Base-by-base conservation (phyloP, 192 early-diverging fungal genomes). In the Linnemannia zychae region DNA sequence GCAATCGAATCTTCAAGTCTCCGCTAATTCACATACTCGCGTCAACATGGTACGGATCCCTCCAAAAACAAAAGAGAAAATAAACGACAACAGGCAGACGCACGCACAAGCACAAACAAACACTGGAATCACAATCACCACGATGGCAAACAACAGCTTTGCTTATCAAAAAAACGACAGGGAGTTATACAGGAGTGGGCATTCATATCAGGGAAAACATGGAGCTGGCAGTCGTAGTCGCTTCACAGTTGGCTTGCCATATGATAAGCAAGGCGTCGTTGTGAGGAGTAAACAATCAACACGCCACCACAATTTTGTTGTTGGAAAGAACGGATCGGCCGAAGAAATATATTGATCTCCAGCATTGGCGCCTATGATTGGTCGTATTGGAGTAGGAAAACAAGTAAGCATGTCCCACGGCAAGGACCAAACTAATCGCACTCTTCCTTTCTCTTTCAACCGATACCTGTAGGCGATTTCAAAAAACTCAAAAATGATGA, bases 401-500 rank as follows among this genome's bases (percentile, higher is more conserved):
- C 57, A 63, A 63, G 24, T 17, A 50, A 50, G 49, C 57, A 63
- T 28, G 3, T 12, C 24, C n/a, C 3, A 63, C 13, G 15, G 28
- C 24, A 9, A 31, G 12, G 57, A 63, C 31, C 3, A 31, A 63
- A 12, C 22, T n/a, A 44, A 44, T 44, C 57, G 16, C 20, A 9
- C 16, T 7, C 66, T 4, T 69, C 67, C 20, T 22, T 37, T 68
- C 67, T 68, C 34, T 4, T 7, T 40, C 37, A 13, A 0, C 33
- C 40, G 18, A 63, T 31, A n/a, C 38, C 22, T 38, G 4, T 84
- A 89, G 93, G 81, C 92, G 46, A 89, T 93, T 70, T 93, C 94
- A 33, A 95, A 93, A 88, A 95, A 92, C 84, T 94, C 95, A 11
- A 97, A 97, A 91, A 97, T 99, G 92, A 92, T 97, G 88, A 92